Evolutionary conservation across 2,329 filamentous ascomycete species (phyloP).

Genomic region (Microsporum canis): DNA sequence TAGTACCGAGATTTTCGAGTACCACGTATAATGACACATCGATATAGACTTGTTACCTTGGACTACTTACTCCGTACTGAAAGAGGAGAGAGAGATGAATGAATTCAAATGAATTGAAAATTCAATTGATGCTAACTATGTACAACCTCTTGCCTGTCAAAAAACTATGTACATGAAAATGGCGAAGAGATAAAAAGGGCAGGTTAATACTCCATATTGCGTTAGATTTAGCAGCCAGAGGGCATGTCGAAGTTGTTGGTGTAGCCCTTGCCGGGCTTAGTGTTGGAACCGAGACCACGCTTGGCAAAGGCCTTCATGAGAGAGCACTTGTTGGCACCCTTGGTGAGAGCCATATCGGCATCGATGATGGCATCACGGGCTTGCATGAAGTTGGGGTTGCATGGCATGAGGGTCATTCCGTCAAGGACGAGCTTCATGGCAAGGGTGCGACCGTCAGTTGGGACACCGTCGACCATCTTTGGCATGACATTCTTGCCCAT

Average conservation of each 20-base stretch:
- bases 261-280: conserved; percentile 3
- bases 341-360: conserved; percentile 11
- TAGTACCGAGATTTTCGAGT: not conserved
- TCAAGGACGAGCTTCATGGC: conserved; percentile 13
- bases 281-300: conserved; percentile 8
- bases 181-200: not conserved
- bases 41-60: not conserved
- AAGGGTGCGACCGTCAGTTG: conserved; percentile 10
- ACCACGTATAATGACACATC: not conserved
- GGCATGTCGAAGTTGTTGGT: conserved; percentile 5
- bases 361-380: conserved; percentile 13
- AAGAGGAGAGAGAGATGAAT: not conserved
- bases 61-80: too few relatives aligned
- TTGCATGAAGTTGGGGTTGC: conserved; percentile 14
- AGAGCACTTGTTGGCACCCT: conserved; percentile 9
- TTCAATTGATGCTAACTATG: not conserved
- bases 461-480: conserved; percentile 7
- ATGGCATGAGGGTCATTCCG: conserved; percentile 13
- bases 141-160: conserved; percentile 5
- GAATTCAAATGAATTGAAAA: not conserved
- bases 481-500: conserved; percentile 8
- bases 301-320: conserved; percentile 12
- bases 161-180: conserved; percentile 10
- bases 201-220: not conserved
- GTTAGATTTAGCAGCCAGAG: not conserved